phyloP scores from a whole-genome alignment of 2,329 filamentous ascomycete species.

The Chaetomiaceae sp. region DNA sequence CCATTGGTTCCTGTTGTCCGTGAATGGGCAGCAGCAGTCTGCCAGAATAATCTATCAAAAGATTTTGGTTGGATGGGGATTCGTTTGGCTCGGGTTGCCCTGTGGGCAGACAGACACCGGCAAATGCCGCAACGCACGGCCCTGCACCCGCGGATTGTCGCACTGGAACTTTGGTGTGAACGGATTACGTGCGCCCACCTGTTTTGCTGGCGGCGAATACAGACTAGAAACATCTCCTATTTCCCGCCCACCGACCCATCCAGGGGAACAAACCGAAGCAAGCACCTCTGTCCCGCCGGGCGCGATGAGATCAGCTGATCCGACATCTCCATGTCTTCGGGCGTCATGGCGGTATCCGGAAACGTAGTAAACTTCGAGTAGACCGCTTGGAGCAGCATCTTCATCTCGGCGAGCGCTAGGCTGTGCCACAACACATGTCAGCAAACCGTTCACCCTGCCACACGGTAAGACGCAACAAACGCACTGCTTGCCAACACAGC shows the following conservation, averaged over 20 bases:
- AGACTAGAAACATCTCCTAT: no score
- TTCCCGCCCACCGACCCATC: not conserved
- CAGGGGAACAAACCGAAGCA: slow-evolving; percentile 46
- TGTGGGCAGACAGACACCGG: no score
- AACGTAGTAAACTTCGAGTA: slow-evolving; percentile 56
- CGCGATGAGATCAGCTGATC: slow-evolving; percentile 65
- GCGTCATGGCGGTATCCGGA: slow-evolving; percentile 50
- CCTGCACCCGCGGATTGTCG: no score
- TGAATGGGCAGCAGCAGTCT: no score
- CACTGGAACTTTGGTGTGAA: not conserved
- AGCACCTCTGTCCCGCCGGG: slow-evolving; percentile 55
- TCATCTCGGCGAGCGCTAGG: slow-evolving; percentile 65
- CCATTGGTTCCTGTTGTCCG: no score
- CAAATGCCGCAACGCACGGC: no score
- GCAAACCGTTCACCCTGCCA: not conserved
- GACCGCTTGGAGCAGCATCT: slow-evolving; percentile 56
- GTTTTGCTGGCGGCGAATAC: no score
- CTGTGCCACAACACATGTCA: slow-evolving; percentile 30
- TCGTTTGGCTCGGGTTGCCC: not conserved
- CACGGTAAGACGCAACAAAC: slow-evolving; percentile 31
- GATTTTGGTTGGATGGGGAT: not conserved
- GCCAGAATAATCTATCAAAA: no score
- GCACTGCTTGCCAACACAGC: slow-evolving; percentile 64
- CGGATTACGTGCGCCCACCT: not conserved
- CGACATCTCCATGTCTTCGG: slow-evolving; percentile 57